These are phyloP conservation scores for Phytopythium montanum DNA, from an alignment of 352 stramenopile genomes.

Conservation along the genomic window DNA sequence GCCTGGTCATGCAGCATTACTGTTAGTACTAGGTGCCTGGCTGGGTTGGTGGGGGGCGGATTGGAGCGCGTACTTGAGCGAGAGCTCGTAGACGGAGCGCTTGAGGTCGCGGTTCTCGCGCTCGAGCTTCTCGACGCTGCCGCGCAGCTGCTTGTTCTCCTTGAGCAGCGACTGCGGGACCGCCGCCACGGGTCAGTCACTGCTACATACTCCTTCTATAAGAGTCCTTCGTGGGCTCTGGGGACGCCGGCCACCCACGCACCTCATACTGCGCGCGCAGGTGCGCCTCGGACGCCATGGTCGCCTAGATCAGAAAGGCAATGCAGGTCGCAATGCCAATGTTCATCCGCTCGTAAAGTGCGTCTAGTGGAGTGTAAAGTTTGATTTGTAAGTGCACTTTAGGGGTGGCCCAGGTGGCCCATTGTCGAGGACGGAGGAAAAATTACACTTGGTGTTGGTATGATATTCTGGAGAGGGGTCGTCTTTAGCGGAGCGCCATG, in stretches of 20 bases:
- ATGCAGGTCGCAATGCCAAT: too few species aligned
- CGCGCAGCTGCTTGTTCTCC: constrained; percentile 85
- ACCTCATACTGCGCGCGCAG: constrained; percentile 84
- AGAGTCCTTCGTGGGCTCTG: too few species aligned
- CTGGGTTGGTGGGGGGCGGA: background rate
- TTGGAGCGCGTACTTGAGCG: constrained; percentile 56
- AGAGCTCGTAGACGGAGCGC: constrained; percentile 88
- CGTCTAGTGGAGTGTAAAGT: background rate
- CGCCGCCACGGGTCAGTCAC: background rate
- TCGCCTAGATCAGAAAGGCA: background rate
- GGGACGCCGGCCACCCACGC: background rate
- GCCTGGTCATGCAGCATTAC: constrained; percentile 18
- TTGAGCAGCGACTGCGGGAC: constrained; percentile 55
- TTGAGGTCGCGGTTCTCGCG: constrained; percentile 89
- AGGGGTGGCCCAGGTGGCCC: background rate
- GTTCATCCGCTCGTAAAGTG: background rate
- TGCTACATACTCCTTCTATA: too few species aligned
- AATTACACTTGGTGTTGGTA: background rate
- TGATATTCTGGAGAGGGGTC: background rate
- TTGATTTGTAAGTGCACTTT: too few species aligned
- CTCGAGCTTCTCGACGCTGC: constrained; percentile 80
- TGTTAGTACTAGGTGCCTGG: background rate
- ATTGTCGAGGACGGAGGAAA: background rate
- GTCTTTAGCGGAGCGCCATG: background rate
- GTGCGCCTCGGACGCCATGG: constrained; percentile 81